phyloP scores from a whole-genome alignment of 345 rosid species.

The Lumnitzera littorea region DNA sequence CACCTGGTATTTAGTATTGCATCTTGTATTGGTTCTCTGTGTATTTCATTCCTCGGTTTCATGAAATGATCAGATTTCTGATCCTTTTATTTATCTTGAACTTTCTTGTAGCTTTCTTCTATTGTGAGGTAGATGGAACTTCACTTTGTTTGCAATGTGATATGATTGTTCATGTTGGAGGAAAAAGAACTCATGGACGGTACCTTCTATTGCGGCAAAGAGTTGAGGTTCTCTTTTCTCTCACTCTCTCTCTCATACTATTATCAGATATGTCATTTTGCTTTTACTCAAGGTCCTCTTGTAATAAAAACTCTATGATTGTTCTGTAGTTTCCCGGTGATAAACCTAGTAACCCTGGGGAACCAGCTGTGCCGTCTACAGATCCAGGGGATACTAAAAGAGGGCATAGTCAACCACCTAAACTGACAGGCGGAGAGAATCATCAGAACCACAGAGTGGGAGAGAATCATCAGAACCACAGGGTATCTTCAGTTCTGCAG shows the following conservation, averaged over 20 bases:
- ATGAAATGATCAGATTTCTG: conserved; percentile 1
- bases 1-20: conserved; percentile 42
- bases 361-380: conserved; percentile 16
- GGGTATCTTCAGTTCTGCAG: conserved; percentile 14
- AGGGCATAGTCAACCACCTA: conserved; percentile 23
- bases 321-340: conserved; percentile 65
- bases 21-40: neutral
- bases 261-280: neutral
- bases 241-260: neutral
- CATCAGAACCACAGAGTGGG: conserved; percentile 28
- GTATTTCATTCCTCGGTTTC: neutral
- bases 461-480: conserved; percentile 34
- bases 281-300: conserved; percentile 4
- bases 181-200: conserved; percentile 65
- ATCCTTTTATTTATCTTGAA: conserved; percentile 5
- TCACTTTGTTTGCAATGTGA: conserved; percentile 86
- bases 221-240: conserved; percentile 41
- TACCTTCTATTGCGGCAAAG: conserved; percentile 69
- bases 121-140: conserved; percentile 80
- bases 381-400: conserved; percentile 24
- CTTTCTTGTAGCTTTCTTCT: conserved; percentile 60
- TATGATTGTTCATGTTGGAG: conserved; percentile 78
- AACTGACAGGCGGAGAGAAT: conserved; percentile 20
- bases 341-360: conserved; percentile 24
- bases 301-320: neutral